phyloP scores from a whole-genome alignment of 2,329 filamentous ascomycete species.

The Colletotrichum tamarilloi region DNA sequence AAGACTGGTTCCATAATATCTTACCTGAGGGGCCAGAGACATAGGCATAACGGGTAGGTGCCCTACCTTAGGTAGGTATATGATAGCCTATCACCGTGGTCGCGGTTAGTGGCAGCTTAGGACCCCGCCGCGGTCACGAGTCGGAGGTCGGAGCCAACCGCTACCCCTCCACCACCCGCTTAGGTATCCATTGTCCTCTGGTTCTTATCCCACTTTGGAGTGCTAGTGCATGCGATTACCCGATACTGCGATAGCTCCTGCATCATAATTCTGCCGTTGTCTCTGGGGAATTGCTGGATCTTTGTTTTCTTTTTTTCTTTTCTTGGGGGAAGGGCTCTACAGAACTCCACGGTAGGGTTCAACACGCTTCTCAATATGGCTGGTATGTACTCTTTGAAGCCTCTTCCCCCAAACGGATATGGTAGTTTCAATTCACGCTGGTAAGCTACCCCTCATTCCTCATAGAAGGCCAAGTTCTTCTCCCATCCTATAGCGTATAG shows the following conservation, averaged over 20 bases:
- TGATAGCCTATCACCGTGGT: too few species aligned
- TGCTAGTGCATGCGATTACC: conserved; percentile 15
- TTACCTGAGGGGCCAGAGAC: too few species aligned
- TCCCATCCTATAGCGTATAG: neutral
- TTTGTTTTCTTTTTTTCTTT: neutral
- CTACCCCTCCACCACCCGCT: neutral
- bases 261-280: neutral
- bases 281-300: neutral
- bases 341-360: conserved; percentile 1
- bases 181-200: neutral
- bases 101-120: neutral
- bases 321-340: conserved; percentile 18
- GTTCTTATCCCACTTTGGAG: neutral
- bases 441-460: conserved; percentile 23
- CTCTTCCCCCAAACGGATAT: conserved; percentile 7
- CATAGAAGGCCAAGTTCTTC: neutral
- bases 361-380: conserved; percentile 28
- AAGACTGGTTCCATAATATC: too few species aligned
- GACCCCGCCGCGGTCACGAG: neutral
- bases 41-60: neutral
- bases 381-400: conserved; percentile 35
- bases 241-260: conserved; percentile 1
- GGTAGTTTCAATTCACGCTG: conserved; percentile 20
- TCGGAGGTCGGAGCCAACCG: conserved; percentile 29
- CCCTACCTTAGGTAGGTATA: too few species aligned